These are phyloP conservation scores for barley (Hordeum vulgare) DNA, from an alignment of 176 grass and related monocot species.

Conservation along the genomic window MorexV3_pseudomolecules_assembly NC_058524.1:590200880-590201379, in stretches of 20 bases:
- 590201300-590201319: conserved; percentile 98
- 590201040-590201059: neutral
- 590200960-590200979: conserved; percentile 57
- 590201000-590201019: conserved; percentile 47
- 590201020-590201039: neutral
- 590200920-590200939: conserved; percentile 69
- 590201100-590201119: neutral
- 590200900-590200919: conserved; percentile 42
- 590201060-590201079: neutral
- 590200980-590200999: conserved; percentile 70
- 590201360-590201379: conserved; percentile 85
- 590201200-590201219: neutral
- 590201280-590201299: conserved; percentile 40
- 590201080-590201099: no score
- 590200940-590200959: conserved; percentile 99
- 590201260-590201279: neutral
- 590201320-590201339: conserved; percentile 92
- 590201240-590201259: neutral
- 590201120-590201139: neutral
- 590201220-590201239: neutral
- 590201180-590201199: neutral
- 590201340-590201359: conserved; percentile 85
- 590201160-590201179: neutral
- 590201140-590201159: neutral
- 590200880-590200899: neutral